These are phyloP conservation scores for Zasmidium cellare DNA, from an alignment of 2,329 filamentous ascomycete genomes.

Conservation along the genomic window DNA sequence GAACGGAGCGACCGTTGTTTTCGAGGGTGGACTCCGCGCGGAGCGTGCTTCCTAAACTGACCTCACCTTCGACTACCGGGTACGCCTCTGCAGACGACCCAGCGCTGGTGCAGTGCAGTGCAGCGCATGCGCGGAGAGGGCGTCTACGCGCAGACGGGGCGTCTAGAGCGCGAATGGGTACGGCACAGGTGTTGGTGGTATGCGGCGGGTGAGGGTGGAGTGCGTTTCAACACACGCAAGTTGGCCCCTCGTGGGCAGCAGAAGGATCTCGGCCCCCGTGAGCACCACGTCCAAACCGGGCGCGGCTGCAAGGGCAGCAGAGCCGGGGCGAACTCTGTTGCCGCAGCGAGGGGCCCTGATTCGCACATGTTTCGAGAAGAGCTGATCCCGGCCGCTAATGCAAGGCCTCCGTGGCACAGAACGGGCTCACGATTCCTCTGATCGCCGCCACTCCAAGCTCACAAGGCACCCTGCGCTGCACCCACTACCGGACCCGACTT, in stretches of 20 bases:
- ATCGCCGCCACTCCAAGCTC: too few species aligned
- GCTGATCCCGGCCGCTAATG: conserved; percentile 1
- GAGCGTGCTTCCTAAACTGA: not conserved
- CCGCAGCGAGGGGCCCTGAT: not conserved
- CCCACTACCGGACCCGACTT: not conserved
- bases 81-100: not conserved
- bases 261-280: not conserved
- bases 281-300: not conserved
- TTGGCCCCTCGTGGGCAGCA: not conserved
- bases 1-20: not conserved
- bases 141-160: not conserved
- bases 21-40: not conserved
- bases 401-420: conserved; percentile 2
- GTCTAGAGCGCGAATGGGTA: not conserved
- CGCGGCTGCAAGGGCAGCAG: not conserved
- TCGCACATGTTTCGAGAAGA: not conserved
- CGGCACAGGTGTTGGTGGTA: not conserved
- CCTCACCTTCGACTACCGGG: not conserved
- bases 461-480: not conserved
- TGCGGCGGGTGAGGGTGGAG: not conserved
- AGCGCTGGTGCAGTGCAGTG: not conserved
- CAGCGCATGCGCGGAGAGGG: not conserved
- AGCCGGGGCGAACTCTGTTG: not conserved
- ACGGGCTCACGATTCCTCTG: not conserved
- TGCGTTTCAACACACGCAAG: not conserved